A percentile compares a stretch with the other conserved stretches of the same genome.
Evolutionary conservation across 345 rosid species (phyloP).

Genomic region (Eucalyptus melliodora): DNA sequence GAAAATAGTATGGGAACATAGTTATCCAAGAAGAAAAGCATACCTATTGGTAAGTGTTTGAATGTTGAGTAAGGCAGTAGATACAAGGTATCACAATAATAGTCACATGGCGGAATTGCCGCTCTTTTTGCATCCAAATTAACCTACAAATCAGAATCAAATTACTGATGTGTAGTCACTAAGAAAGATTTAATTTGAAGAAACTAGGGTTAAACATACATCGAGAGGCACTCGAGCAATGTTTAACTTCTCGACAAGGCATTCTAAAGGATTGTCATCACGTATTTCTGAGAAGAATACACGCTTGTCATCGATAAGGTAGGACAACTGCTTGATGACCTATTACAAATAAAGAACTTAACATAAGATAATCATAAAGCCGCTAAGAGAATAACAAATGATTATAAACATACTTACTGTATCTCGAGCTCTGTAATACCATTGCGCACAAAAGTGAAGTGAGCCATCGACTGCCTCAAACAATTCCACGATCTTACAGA

Average conservation of each 20-base stretch:
- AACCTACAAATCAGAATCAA: constrained; percentile 16
- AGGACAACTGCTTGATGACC: constrained; percentile 24
- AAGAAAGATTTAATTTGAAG: neutral
- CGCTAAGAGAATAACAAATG: neutral
- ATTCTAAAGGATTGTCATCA: constrained; percentile 40
- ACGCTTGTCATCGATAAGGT: constrained; percentile 21
- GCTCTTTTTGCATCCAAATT: constrained; percentile 11
- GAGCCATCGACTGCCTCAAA: constrained; percentile 38
- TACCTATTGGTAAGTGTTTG: constrained; percentile 23
- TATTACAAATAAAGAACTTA: neutral
- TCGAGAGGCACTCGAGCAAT: constrained; percentile 28
- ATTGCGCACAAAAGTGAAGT: constrained; percentile 45
- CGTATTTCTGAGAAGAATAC: constrained; percentile 48
- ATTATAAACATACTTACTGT: constrained; percentile 31
- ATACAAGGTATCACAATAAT: constrained; percentile 50
- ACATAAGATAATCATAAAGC: neutral
- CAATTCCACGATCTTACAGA: constrained; percentile 52
- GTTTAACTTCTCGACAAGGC: constrained; percentile 28
- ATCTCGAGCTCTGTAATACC: constrained; percentile 68
- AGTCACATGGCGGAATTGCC: constrained; percentile 21
- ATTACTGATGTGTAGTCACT: neutral
- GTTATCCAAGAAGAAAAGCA: neutral
- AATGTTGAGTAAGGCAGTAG: constrained; percentile 40
- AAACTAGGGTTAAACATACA: constrained; percentile 9
- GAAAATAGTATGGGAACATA: neutral